Evolutionary conservation across 208 protist genomes (phyloP).

Genomic region (Strigomonas culicis): DNA sequence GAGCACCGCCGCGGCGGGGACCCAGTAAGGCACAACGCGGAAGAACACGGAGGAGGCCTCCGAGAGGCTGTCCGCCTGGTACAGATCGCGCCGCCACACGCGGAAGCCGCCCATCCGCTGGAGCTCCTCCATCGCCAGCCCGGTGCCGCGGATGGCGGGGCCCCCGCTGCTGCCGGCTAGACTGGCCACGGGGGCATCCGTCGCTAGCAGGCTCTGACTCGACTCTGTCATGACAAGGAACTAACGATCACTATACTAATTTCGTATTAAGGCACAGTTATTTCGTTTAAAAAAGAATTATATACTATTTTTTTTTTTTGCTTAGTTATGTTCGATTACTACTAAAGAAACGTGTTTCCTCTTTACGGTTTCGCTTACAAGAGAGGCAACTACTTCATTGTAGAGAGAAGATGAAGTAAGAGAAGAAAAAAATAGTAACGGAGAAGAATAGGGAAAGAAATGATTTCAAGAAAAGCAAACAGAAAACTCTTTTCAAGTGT

Average conservation of each 20-base stretch:
- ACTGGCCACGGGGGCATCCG: too few species aligned
- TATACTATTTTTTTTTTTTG: background rate
- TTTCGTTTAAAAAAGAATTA: conserved; percentile 6
- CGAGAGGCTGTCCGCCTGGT: conserved; percentile 48
- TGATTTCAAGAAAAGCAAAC: background rate
- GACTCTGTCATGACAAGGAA: background rate
- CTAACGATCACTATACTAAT: conserved; percentile 12
- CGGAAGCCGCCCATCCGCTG: conserved; percentile 6
- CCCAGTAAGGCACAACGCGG: conserved; percentile 59
- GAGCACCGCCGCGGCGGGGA: conserved; percentile 47
- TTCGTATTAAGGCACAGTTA: background rate
- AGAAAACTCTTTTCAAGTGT: background rate
- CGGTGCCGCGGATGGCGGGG: background rate
- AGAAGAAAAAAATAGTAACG: conserved; percentile 15
- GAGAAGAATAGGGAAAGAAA: background rate
- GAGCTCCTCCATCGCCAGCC: conserved; percentile 5
- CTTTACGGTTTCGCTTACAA: too few species aligned
- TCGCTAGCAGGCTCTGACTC: background rate
- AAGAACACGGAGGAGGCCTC: conserved; percentile 52
- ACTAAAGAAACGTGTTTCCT: too few species aligned
- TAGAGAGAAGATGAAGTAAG: conserved; percentile 1
- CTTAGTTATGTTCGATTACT: too few species aligned
- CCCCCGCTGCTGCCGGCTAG: background rate
- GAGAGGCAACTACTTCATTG: too few species aligned
- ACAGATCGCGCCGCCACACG: conserved; percentile 43